Evolutionary conservation across 495 filamentous ascomycete species (phyloP), one percentile per base, ranked within the genome.

Genomic region (Pyrenula massariospora): DNA sequence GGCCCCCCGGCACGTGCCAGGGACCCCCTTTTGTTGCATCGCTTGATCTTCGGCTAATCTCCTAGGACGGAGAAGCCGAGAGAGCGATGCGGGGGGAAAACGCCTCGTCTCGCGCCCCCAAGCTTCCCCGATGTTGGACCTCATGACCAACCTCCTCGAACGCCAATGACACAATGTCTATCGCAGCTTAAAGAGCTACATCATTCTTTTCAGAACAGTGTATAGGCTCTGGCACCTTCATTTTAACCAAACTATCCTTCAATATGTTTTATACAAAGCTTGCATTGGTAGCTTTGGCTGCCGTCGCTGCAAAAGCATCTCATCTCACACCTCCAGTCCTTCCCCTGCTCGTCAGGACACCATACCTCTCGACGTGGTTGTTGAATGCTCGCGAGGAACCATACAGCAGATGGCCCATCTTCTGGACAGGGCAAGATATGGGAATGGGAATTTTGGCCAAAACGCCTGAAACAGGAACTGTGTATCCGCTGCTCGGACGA

Each of bases 391-490:
- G 92, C 52, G 82, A 86, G 12, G 75, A 73, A 20, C 92, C 92
- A n/a, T 97, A 92, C 91, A 78, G 82, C 31, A 82, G 82, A 66
- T 97, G 92, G 91, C 92, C 91, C 24, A 94, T 95, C 59, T 97
- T 97, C 67, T 97, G 86, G 77, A 94, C 88, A 12, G 91, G 92
- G 20, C 78, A 85, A 64, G 81, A 91, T 76, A 67, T 95, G 57
- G 92, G 92, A 15, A 86, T 96, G 58, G 84, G 84, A 0, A 68
- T 94, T 57, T 79, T 96, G 65, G 91, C 88, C 48, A 81, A 85
- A 24, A 75, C 95, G 1, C 86, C 89, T 3, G 78, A 80, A 22
- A 75, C 82, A 12, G 77, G 76, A 51, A 79, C 76, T 8, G 85
- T 93, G n/a, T 97, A 90, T 66, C 91, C 92, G 23, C 73, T 97